Evolutionary conservation across 192 early-diverging fungal species (phyloP).

Genomic region (Piromyces sp.): DNA sequence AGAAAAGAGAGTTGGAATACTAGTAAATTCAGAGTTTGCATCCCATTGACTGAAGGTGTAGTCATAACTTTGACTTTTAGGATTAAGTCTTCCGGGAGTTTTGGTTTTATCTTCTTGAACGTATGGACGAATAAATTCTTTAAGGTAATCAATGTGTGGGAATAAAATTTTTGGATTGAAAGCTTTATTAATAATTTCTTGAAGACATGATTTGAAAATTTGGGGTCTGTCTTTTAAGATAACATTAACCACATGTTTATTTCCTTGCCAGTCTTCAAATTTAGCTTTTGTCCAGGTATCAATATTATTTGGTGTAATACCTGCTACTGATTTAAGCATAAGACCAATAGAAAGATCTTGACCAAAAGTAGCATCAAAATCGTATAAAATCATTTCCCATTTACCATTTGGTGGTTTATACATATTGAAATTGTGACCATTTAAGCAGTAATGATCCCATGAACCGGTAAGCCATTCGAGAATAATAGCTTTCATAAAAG

Average conservation of each 20-base stretch:
- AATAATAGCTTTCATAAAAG: neutral
- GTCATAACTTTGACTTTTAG: neutral
- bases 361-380: neutral
- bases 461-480: neutral
- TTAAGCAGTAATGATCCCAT: neutral
- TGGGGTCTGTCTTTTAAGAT: neutral
- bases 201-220: neutral
- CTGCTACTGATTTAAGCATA: neutral
- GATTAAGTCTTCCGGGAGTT: neutral
- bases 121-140: neutral
- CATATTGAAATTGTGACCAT: neutral
- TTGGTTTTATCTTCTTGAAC: neutral
- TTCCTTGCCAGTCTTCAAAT: neutral
- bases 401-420: neutral
- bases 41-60: neutral
- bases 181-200: neutral
- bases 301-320: neutral
- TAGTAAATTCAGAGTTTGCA: neutral
- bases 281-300: neutral
- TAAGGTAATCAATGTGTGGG: neutral
- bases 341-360: neutral
- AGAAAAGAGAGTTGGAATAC: neutral
- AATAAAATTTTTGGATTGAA: neutral
- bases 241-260: neutral
- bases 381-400: neutral